Base-by-base conservation (phyloP, 1,284 basidiomycete species). In the Wallemia hederae region DNA sequence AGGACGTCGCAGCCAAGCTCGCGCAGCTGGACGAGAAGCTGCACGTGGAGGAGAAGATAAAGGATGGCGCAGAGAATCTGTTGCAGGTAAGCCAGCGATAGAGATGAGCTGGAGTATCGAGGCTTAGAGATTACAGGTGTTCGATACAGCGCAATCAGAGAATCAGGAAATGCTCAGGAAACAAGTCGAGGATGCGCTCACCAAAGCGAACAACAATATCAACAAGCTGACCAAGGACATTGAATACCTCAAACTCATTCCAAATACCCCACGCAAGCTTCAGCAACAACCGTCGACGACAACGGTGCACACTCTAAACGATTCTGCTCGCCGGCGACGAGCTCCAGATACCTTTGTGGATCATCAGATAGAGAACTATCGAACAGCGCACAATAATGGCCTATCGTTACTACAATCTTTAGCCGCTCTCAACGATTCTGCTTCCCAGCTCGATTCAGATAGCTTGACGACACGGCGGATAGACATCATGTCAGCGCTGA, bases 1-100 rank as follows among this genome's bases (percentile, higher is more conserved):
- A 49, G n/a, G 39, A 49, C 22, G n/a, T 49, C 22, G 11, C 39
- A 15, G 39, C 39, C 22, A 49, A 88, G 82, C 70, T 85, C 59
- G 77, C 79, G 57, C 72, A 75, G n/a, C 74, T 89, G 31, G 77
- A 77, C 58, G 76, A 74, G 62, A 78, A 80, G 68, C 75, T 87
- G 39, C 77, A 78, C 63, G 74, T 81, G 62, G 81, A 85, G 70
- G 79, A 77, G 63, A 78, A 81, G 62, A 85, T 89, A 66, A 83
- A 80, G 68, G 84, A 87, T 69, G 86, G 87, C 19, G 86, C 86
- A 0, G 84, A 86, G 71, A 85, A 82, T 63, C 74, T 90, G 60
- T 72, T 90, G 58, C 78, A 78, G 63, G 78, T 83, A n/a, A n/a
- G n/a, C n/a, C n/a, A n/a, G 11, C 11, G 39, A 11, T 17, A 5